Evolutionary conservation across 352 stramenopile species (phyloP), one percentile per base, ranked within the genome.

Genomic region (Aphanomyces euteiches): DNA sequence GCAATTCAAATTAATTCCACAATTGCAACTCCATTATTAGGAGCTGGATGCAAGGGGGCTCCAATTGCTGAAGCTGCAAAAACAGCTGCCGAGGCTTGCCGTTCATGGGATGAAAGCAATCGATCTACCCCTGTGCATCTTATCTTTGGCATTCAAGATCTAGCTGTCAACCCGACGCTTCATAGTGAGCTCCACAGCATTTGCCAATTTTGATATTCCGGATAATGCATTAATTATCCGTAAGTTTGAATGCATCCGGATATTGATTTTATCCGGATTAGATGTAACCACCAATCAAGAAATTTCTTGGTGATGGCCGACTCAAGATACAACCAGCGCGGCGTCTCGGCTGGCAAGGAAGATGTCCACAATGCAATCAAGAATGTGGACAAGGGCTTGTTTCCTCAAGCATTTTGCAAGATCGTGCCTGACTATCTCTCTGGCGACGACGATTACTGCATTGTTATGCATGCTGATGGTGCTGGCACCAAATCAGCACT

Each of bases 401-500:
- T 79, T 53, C 73, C 75, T 15, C 50, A 66, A 34, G 74, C 75
- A 19, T 80, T 80, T 72, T 80, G 75, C 68, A 80, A 80, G 56
- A 77, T 80, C 54, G 69, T 79, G 10, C 66, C 74, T 13, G 75
- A 80, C 72, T 67, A 76, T 19, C 41, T 75, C 28, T 74, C 63
- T 28, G 61, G 57, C 15, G 74, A 79, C 58, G 41, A 76, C 21
- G 75, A 76, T 3, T 50, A 73, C 47, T 77, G 73, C 21, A 59
- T 79, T 43, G 63, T 80, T 28, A 80, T 80, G 74, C 75, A 80
- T 60, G 75, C 75, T 15, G 75, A 80, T 48, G 75, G 75, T 40
- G 75, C 75, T 7, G 75, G 75, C 7, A 80, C 75, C 37, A 80
- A 80, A 43, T 78, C 71, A 8, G 43, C 66, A 7, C 53, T 79